Base-by-base conservation (phyloP, 257 asterid genomes). In the Plantago ovata region DNA sequence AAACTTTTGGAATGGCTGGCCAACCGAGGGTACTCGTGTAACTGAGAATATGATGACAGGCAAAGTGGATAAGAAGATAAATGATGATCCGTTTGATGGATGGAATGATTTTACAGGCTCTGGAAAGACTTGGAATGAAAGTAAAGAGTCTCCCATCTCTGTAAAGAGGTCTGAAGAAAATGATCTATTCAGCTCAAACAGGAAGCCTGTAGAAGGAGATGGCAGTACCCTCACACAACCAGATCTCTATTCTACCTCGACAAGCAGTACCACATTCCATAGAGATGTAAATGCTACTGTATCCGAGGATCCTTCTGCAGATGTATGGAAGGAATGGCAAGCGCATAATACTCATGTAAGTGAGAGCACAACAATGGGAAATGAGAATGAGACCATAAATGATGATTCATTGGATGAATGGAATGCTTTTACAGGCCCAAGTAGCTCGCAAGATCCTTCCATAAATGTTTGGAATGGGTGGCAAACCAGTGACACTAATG, bases 381-480 rank as follows among this genome's bases (percentile, higher is more conserved):
- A 45, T 69, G 72, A 75, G 81, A 77, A 53, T 68, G 78, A 23
- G 67, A 79, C 58, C 52, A 80, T 65, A 69, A 71, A 72, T 43
- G 79, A 18, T 79, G 70, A 65, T 61, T 86, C 28, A 69, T 67
- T 69, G 40, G 21, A 28, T 49, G 36, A 60, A 46, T 49, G 55
- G 55, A 21, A 49, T 49, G 12, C 8, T 49, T 3, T 21, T 49
- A 13, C 38, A 50, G 56, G 18, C 56, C 28, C 56, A 50, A 22
- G 23, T 12, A 23, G 56, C 56, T 50, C 14, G 9, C 56, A 22
- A 10, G 56, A 22, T 6, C 56, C 56, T 50, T 22, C 56, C 2
- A 36, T 10, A 21, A 16, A 22, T 50, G 23, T 1, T 50, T 50
- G 56, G 56, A 50, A 13, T 50, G 16, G n/a, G 11, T 22, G 56